Percentiles rank a stretch among this genome's conserved stretches.
phyloP scores from a whole-genome alignment of 148 eudicot species.

The Diospyros kaki region DNA sequence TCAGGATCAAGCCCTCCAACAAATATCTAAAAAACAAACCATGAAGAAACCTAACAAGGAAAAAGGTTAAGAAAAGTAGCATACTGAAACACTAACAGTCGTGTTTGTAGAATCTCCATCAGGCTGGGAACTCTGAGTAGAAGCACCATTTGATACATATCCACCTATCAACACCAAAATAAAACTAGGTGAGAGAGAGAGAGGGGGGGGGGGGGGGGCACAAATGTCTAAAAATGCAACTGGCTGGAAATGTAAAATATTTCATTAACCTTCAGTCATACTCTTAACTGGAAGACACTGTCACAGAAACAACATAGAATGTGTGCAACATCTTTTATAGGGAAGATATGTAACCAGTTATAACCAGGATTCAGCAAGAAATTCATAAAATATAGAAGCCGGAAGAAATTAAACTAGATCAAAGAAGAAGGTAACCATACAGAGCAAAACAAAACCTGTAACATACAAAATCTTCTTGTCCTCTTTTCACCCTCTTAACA shows the following conservation, averaged over 20 bases:
- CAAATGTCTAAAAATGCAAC: not conserved
- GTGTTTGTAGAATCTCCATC: conserved; percentile 90
- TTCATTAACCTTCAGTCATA: not conserved
- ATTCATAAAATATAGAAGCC: not conserved
- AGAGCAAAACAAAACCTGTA: too few species aligned
- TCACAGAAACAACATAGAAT: not conserved
- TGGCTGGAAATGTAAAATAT: not conserved
- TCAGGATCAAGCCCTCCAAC: conserved; percentile 96
- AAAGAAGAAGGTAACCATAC: not conserved
- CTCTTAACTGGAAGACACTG: not conserved
- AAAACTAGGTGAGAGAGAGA: not conserved
- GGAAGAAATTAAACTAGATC: not conserved
- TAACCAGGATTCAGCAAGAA: conserved; percentile 2
- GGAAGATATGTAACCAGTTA: not conserved
- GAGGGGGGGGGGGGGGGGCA: too few species aligned
- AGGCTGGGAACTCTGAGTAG: conserved; percentile 62
- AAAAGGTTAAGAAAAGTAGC: not conserved
- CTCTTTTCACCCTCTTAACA: too few species aligned
- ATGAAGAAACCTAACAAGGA: conserved; percentile 5
- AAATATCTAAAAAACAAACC: conserved; percentile 55
- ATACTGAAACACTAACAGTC: conserved; percentile 50
- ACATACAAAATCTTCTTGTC: too few species aligned
- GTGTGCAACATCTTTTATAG: not conserved
- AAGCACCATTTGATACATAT: conserved; percentile 58
- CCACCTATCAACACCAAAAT: conserved; percentile 51